Conservation (phyloP, 768 basidiomycete species). For the Boletus barrowsii region DNA sequence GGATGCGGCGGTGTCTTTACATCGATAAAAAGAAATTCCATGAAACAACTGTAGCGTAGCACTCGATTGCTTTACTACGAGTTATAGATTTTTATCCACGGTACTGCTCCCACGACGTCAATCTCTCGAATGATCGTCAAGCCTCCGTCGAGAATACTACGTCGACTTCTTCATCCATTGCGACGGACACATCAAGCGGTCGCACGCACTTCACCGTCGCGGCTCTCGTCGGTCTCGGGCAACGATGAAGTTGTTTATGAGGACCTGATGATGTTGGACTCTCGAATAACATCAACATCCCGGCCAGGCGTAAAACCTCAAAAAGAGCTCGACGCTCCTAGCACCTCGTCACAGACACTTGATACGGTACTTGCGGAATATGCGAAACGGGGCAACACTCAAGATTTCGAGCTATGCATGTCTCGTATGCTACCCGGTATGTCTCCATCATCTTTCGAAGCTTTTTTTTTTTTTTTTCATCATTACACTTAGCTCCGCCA, state of each 20-base stretch:
- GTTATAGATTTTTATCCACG: slow-evolving; percentile 4
- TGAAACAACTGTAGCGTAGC: slow-evolving; percentile 13
- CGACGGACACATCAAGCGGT: slow-evolving; percentile 24
- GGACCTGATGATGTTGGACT: slow-evolving; percentile 35
- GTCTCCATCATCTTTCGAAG: slow-evolving; percentile 5
- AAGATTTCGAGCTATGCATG: slow-evolving; percentile 45
- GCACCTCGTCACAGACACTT: slow-evolving; percentile 26
- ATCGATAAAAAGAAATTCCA: not conserved
- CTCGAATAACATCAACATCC: not conserved
- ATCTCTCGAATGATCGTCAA: slow-evolving; percentile 4
- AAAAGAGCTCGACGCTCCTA: not conserved
- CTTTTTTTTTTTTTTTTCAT: slow-evolving; percentile 1
- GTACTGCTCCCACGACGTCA: no score
- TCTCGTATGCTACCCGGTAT: slow-evolving; percentile 43
- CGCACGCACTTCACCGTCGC: not conserved
- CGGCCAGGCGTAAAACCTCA: not conserved
- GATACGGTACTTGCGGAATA: slow-evolving; percentile 49
- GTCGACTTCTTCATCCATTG: not conserved
- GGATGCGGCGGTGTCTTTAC: slow-evolving; percentile 5
- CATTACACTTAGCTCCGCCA: slow-evolving; percentile 32
- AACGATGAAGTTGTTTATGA: slow-evolving; percentile 38
- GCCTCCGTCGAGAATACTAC: slow-evolving; percentile 1
- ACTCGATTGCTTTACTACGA: not conserved
- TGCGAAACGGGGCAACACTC: slow-evolving; percentile 44
- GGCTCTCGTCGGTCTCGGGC: not conserved